A percentile compares a stretch with the other conserved stretches of the same genome.
These are phyloP conservation scores for Ceratocystis huliohia DNA, from an alignment of 2,329 filamentous ascomycete species.

Conservation along the genomic window DNA sequence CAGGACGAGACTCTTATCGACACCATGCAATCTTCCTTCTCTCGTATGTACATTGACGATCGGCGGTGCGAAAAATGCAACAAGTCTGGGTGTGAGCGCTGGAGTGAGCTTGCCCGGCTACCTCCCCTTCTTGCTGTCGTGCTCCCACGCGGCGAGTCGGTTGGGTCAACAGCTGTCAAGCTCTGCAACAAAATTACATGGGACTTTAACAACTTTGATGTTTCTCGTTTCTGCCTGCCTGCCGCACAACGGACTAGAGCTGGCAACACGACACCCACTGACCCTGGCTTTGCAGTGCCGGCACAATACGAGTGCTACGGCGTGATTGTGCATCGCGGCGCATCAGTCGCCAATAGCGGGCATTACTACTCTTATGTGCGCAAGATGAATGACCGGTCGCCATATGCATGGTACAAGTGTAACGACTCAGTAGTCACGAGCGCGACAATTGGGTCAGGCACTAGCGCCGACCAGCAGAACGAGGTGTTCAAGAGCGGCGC, in stretches of 20 bases:
- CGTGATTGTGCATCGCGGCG: constrained; percentile 64
- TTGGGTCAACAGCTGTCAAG: constrained; percentile 39
- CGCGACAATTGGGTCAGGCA: constrained; percentile 32
- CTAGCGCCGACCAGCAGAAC: constrained; percentile 28
- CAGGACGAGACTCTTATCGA: constrained; percentile 52
- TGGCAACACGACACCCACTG: constrained; percentile 24
- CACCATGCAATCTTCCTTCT: constrained; percentile 37
- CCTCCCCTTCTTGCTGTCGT: constrained; percentile 68
- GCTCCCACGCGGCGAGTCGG: constrained; percentile 46
- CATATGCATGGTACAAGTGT: constrained; percentile 35
- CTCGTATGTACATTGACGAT: constrained; percentile 52
- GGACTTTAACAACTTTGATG: constrained; percentile 56
- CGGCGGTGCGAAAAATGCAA: constrained; percentile 68
- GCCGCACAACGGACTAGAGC: constrained; percentile 24
- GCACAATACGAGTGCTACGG: constrained; percentile 69
- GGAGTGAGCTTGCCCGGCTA: constrained; percentile 61
- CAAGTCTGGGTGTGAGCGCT: constrained; percentile 53
- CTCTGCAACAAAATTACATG: constrained; percentile 61
- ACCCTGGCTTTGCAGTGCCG: constrained; percentile 37
- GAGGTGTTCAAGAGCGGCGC: constrained; percentile 30
- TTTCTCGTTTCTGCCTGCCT: constrained; percentile 35
- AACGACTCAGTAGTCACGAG: constrained; percentile 35
- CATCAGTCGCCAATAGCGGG: constrained; percentile 48
- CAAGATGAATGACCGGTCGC: constrained; percentile 31
- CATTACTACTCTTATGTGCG: constrained; percentile 68